Percentiles rank a stretch among this genome's conserved stretches.
Evolutionary conservation across 2,329 filamentous ascomycete genomes (phyloP).

Genomic region (Cladosporium sphaerospermum): DNA sequence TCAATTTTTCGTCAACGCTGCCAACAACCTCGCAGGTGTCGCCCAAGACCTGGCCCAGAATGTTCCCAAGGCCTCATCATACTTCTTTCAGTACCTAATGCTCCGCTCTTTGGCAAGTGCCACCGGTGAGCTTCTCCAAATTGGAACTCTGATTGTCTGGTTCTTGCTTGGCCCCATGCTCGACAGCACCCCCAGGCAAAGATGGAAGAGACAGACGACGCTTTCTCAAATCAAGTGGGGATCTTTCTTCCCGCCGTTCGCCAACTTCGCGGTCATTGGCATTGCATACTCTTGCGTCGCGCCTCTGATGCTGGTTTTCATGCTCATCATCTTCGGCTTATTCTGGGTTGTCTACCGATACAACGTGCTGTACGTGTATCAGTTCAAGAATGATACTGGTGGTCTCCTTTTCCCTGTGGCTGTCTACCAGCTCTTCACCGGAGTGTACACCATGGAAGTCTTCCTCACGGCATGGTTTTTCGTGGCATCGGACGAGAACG

Average conservation of each 20-base stretch:
- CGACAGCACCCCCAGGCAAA: constrained; percentile 74
- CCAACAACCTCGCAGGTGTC: constrained; percentile 60
- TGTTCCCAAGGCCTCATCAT: constrained; percentile 81
- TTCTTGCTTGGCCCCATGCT: constrained; percentile 73
- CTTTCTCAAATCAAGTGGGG: constrained; percentile 81
- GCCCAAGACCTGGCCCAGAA: constrained; percentile 68
- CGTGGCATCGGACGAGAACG: constrained; percentile 47
- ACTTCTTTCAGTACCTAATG: constrained; percentile 98
- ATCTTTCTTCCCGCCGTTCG: constrained; percentile 90
- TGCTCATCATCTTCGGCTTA: constrained; percentile 82
- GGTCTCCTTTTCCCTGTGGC: constrained; percentile 86
- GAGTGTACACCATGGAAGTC: constrained; percentile 90
- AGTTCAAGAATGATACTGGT: constrained; percentile 84
- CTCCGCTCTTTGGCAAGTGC: constrained; percentile 88
- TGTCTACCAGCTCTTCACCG: constrained; percentile 92
- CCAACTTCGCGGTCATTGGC: constrained; percentile 90
- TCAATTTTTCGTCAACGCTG: constrained; percentile 57
- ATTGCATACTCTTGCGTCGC: constrained; percentile 80
- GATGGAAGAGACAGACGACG: constrained; percentile 78
- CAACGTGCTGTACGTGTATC: constrained; percentile 89
- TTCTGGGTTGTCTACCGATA: constrained; percentile 97
- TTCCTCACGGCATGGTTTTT: constrained; percentile 88
- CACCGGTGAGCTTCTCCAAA: constrained; percentile 79
- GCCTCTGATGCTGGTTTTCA: constrained; percentile 86
- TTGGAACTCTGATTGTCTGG: constrained; percentile 72